These are phyloP conservation scores for Teunomyces tritomae DNA, from an alignment of 805 yeast genomes.

Conservation along the genomic window DNA sequence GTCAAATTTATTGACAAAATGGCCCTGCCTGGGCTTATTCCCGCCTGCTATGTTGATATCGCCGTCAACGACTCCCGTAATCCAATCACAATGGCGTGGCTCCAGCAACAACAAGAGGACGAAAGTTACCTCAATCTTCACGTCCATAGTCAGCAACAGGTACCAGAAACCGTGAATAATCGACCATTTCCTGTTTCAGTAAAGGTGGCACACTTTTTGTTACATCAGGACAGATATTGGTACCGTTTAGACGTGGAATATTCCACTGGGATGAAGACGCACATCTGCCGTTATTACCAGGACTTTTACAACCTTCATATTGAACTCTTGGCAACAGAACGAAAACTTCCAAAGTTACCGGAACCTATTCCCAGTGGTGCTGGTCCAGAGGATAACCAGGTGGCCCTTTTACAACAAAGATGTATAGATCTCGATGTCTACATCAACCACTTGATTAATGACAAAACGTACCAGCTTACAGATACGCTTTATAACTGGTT, in stretches of 20 bases:
- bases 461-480: slow-evolving; percentile 25
- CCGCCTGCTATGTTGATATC: slow-evolving; percentile 47
- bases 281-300: slow-evolving; percentile 48
- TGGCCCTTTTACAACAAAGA: slow-evolving; percentile 29
- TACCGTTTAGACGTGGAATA: slow-evolving; percentile 45
- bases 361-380: slow-evolving; percentile 41
- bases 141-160: slow-evolving; percentile 20
- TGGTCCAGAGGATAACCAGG: slow-evolving; percentile 10
- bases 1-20: slow-evolving; percentile 53
- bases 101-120: slow-evolving; percentile 10
- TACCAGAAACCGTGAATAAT: slow-evolving; percentile 28
- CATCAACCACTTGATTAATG: slow-evolving; percentile 31
- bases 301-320: slow-evolving; percentile 50
- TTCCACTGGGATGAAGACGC: slow-evolving; percentile 33
- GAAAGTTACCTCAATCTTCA: slow-evolving; percentile 26
- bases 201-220: slow-evolving; percentile 38
- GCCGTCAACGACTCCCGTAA: slow-evolving; percentile 40
- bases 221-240: slow-evolving; percentile 47
- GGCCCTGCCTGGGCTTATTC: slow-evolving; percentile 48
- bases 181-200: slow-evolving; percentile 32
- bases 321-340: slow-evolving; percentile 14
- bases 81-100: slow-evolving; percentile 39
- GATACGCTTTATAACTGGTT: slow-evolving; percentile 30
- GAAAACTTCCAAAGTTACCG: slow-evolving; percentile 41
- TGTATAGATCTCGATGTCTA: slow-evolving; percentile 42